These are phyloP conservation scores for Dissophora ornata DNA, from an alignment of 192 early-diverging fungal species.

Conservation along the genomic window DNA sequence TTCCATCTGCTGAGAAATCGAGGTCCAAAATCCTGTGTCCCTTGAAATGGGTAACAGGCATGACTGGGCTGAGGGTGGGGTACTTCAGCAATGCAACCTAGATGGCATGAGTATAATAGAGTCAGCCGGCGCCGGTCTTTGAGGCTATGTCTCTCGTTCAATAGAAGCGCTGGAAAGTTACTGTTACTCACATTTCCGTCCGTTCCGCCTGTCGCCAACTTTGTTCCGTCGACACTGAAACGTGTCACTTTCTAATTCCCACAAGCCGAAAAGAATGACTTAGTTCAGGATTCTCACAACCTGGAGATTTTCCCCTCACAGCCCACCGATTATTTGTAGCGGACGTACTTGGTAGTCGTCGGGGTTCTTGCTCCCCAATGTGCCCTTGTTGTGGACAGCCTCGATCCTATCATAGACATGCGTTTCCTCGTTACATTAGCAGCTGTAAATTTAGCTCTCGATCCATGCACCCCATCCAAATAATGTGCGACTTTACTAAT, in stretches of 20 bases:
- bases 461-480: no score
- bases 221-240: slow-evolving; percentile 74
- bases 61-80: slow-evolving; percentile 63
- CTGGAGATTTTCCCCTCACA: no score
- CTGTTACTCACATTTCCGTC: slow-evolving; percentile 75
- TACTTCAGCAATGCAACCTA: slow-evolving; percentile 66
- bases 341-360: slow-evolving; percentile 72
- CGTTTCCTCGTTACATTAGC: no score
- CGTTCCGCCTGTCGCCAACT: slow-evolving; percentile 74
- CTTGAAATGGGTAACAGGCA: slow-evolving; percentile 64
- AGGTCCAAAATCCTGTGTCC: slow-evolving; percentile 74
- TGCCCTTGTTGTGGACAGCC: slow-evolving; percentile 50
- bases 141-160: no score
- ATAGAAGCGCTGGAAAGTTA: no score
- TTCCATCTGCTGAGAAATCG: slow-evolving; percentile 67
- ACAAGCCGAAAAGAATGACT: not conserved
- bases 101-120: no score
- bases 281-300: no score
- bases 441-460: no score
- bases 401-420: no score
- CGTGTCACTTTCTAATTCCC: slow-evolving; percentile 68
- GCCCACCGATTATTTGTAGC: no score
- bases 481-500: no score
- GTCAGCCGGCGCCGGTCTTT: no score
- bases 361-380: slow-evolving; percentile 62